Base-by-base conservation (phyloP, 306 rosid genomes). In the Dryas octopetala region DNA sequence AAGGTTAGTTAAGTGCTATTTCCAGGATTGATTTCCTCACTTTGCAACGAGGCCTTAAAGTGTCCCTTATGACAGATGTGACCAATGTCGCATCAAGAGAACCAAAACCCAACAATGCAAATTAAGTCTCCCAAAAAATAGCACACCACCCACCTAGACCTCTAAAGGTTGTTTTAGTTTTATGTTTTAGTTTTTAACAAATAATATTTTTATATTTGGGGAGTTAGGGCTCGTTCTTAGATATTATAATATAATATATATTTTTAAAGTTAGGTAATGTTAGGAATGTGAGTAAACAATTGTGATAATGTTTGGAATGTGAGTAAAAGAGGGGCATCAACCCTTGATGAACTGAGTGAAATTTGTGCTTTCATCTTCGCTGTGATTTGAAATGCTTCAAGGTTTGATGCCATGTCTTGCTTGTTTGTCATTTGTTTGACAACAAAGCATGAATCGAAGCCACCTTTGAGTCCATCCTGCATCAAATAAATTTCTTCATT, bases 251-350 rank as follows among this genome's bases (percentile, higher is more conserved):
- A 7, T 43, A 9, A 19, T 3, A 51, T 17, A 59, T 6, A 61
- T 40, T 32, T 46, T 16, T n/a, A 57, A 26, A 54, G 65, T 13
- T 55, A 48, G 1, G 13, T 61, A 74, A 80, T 74, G 83, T 80
- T 79, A 73, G 79, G 83, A 11, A 74, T 79, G 70, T 66, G 83
- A 74, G 79, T 79, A 74, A 74, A 79, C 38, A 62, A 68, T 16
- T 15, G 46, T 17, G 7, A 40, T 59, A 67, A 74, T 73, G 83
- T 66, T 72, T 60, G 78, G 74, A 57, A 72, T 73, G 74, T 66
- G 74, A 79, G 78, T 73, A 73, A 78, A 68, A 14, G 10, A 16
- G 52, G 66, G 26, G 47, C 26, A 65, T 70, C 32, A 23, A 16
- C 51, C 62, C 68, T 61, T 61, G 76, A 51, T 50, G 76, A 72